Evolutionary conservation across 1,139 yeast species (phyloP), one percentile per base, ranked within the genome.

Genomic region (Sugiyamaella paludigena): DNA sequence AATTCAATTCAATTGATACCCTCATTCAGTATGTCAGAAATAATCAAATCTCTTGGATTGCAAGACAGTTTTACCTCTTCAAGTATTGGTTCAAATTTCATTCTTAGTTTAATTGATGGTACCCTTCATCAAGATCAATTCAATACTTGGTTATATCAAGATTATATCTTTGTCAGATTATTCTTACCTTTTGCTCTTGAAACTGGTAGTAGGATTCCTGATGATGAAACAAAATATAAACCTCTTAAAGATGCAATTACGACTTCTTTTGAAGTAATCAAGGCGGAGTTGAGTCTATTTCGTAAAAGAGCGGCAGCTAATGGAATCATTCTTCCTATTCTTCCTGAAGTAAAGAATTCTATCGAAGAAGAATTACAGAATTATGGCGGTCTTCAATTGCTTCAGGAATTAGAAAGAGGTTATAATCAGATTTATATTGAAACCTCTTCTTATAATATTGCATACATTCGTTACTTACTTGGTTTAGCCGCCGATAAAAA

Each of bases 71-170:
- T 39, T n/a, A 11, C 26, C 24, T 16, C 37, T 11, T 29, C 45
- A 7, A 45, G 45, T 36, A 29, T 36, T 9, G 12, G 15, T 10
- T 29, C 45, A 12, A 40, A 32, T 15, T 45, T 45, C 29, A 30
- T 45, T 28, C 19, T 13, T 13, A 32, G 40, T 8, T 31, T 45
- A 7, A 41, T 37, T 7, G 37, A 45, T 36, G 49, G 49, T 12
- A 40, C 40, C 10, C 37, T 40, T 19, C 45, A 45, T 13, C 16
- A 28, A 2, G 41, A 45, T 28, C 45, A 36, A 16, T 48, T 48
- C 45, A 48, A 48, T 31, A 48, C 40, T 12, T 48, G 51, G 51
- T 32, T 48, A n/a, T 48, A 30, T 33, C 51, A 48, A 24, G 51
- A 48, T 35, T 48, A 48, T 28, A 39, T 48, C 30, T 48, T 36